Conservation (phyloP, 164 flowering plant species). For the Platanus orientalis region DNA sequence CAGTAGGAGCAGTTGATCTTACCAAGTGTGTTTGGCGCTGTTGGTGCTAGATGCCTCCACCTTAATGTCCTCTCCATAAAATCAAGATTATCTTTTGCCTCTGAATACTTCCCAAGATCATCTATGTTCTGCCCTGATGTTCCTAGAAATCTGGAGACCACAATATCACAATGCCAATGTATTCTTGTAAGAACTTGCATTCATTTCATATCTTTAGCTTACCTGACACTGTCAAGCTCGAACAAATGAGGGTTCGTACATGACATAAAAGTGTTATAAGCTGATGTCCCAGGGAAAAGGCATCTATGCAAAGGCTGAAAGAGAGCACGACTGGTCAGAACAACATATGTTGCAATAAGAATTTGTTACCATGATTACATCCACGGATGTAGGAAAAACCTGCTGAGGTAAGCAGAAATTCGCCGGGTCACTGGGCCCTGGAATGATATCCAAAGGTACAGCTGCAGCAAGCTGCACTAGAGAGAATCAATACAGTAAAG, state of each 20-base stretch:
- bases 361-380: background rate
- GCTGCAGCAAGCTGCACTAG: conserved; percentile 73
- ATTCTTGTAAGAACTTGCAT: background rate
- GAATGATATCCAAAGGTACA: conserved; percentile 82
- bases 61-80: conserved; percentile 89
- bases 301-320: conserved; percentile 82
- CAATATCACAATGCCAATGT: background rate
- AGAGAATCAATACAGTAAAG: background rate
- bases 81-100: conserved; percentile 66
- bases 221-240: conserved; percentile 75
- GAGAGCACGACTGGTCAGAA: conserved; percentile 13
- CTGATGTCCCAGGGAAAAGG: conserved; percentile 85
- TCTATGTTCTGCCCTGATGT: conserved; percentile 94
- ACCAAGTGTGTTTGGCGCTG: conserved; percentile 97
- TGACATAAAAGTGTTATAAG: conserved; percentile 77
- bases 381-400: conserved; percentile 38
- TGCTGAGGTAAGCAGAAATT: conserved; percentile 92
- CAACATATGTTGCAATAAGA: background rate
- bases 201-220: conserved; percentile 10
- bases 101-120: conserved; percentile 84
- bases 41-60: conserved; percentile 98
- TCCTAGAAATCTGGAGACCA: conserved; percentile 70
- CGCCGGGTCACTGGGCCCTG: conserved; percentile 85
- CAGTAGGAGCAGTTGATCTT: background rate
- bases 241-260: conserved; percentile 92